These are phyloP conservation scores for Camelina sativa DNA, from an alignment of 345 rosid species.

Conservation along the genomic window DNA sequence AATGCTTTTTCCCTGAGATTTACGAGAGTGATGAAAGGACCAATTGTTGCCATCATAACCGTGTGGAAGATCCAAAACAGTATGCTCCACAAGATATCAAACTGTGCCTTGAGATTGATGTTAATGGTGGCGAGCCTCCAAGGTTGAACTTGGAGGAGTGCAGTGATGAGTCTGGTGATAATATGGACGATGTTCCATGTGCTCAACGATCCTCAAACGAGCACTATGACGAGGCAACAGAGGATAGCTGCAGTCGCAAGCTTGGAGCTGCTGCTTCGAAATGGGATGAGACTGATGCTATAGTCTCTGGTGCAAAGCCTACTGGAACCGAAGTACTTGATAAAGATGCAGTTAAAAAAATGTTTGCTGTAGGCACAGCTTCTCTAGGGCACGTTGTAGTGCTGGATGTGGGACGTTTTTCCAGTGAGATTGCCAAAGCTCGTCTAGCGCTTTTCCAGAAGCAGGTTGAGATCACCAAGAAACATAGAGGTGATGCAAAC, in stretches of 20 bases:
- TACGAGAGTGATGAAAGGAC: constrained; percentile 50
- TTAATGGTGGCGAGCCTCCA: constrained; percentile 56
- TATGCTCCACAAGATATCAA: constrained; percentile 67
- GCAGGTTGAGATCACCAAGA: constrained; percentile 71
- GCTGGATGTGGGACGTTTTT: constrained; percentile 54
- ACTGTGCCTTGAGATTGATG: constrained; percentile 81
- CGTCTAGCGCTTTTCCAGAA: constrained; percentile 73
- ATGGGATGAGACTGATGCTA: constrained; percentile 46
- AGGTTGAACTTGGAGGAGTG: constrained; percentile 61
- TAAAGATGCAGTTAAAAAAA: constrained; percentile 50
- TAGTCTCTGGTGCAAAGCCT: constrained; percentile 37
- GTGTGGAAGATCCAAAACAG: constrained; percentile 41
- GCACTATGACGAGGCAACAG: constrained; percentile 42
- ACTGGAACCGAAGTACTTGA: constrained; percentile 48
- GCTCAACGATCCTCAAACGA: constrained; percentile 16
- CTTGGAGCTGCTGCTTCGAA: constrained; percentile 43
- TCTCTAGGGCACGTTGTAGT: constrained; percentile 52
- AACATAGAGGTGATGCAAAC: constrained; percentile 81
- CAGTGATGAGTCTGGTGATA: constrained; percentile 73
- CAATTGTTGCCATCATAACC: constrained; percentile 49
- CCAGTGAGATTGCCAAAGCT: constrained; percentile 50
- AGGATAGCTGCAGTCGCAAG: constrained; percentile 53
- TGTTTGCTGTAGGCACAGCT: constrained; percentile 61
- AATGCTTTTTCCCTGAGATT: constrained; percentile 84
- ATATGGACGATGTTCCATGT: constrained; percentile 43